phyloP scores from a whole-genome alignment of 2,329 filamentous ascomycete species.

The Aspergillus udagawae region DNA sequence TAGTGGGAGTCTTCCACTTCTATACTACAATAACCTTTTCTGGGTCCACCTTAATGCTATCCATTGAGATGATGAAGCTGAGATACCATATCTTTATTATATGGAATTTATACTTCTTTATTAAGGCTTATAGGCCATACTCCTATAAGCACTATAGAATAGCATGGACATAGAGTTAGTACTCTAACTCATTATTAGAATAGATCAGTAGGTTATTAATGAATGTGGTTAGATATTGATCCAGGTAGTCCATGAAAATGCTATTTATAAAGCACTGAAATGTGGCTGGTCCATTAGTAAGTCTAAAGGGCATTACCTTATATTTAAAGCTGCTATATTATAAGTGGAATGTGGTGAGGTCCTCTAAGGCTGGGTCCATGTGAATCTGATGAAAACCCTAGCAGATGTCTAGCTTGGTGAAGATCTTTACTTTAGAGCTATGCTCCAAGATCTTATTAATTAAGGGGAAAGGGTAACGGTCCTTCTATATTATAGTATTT shows the following conservation, averaged over 20 bases:
- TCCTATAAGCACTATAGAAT: not conserved
- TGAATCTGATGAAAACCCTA: not conserved
- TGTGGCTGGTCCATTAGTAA: not conserved
- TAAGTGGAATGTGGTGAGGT: not conserved
- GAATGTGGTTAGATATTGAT: too few species aligned
- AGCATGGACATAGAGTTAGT: not conserved
- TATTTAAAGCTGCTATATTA: not conserved
- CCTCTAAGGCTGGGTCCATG: not conserved
- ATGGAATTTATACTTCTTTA: not conserved
- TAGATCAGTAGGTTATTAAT: too few species aligned
- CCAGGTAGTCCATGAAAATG: not conserved
- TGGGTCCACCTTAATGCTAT: not conserved
- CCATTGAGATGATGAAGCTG: not conserved
- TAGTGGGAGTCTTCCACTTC: not conserved
- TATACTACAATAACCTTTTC: not conserved
- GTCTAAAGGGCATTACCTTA: not conserved
- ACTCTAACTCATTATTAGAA: not conserved
- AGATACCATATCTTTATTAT: not conserved
- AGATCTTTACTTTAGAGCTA: not conserved
- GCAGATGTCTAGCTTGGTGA: not conserved
- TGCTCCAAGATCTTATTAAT: not conserved
- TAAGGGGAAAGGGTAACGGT: too few species aligned
- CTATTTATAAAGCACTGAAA: not conserved
- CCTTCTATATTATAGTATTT: too few species aligned
- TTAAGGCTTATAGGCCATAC: not conserved